Evolutionary conservation across 2,329 filamentous ascomycete genomes (phyloP).

Genomic region (Knufia petricola): DNA sequence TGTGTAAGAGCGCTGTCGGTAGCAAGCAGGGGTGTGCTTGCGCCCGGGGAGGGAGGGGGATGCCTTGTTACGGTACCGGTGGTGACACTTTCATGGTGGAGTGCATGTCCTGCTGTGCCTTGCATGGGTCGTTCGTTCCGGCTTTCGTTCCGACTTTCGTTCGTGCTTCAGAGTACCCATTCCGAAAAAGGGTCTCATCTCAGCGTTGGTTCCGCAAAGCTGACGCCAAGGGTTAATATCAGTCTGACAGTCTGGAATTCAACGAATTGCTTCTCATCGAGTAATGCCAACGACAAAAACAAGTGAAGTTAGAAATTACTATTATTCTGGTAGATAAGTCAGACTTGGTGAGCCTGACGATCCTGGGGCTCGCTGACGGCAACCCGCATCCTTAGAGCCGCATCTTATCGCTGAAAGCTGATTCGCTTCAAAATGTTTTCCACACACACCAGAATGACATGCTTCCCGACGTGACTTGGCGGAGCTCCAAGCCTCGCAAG

Average conservation of each 20-base stretch:
- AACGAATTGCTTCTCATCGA: neutral
- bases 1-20: no score
- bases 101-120: neutral
- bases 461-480: neutral
- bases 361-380: neutral
- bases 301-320: neutral
- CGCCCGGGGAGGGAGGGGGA: no score
- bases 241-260: neutral
- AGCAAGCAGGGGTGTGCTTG: no score
- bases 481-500: neutral
- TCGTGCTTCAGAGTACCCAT: neutral
- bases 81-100: neutral
- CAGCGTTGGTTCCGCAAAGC: neutral
- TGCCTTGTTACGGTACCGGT: no score
- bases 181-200: neutral
- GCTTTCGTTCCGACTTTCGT: slow-evolving; percentile 1
- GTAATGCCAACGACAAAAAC: slow-evolving; percentile 4
- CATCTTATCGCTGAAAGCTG: slow-evolving; percentile 7
- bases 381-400: neutral
- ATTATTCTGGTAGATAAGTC: neutral
- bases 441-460: slow-evolving; percentile 6
- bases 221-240: neutral
- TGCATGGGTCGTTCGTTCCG: neutral
- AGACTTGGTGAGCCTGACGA: neutral
- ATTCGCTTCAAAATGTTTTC: neutral